These are phyloP conservation scores for Plasmodium inui DNA, from an alignment of 169 alveolate genomes.

Conservation along the genomic window DNA sequence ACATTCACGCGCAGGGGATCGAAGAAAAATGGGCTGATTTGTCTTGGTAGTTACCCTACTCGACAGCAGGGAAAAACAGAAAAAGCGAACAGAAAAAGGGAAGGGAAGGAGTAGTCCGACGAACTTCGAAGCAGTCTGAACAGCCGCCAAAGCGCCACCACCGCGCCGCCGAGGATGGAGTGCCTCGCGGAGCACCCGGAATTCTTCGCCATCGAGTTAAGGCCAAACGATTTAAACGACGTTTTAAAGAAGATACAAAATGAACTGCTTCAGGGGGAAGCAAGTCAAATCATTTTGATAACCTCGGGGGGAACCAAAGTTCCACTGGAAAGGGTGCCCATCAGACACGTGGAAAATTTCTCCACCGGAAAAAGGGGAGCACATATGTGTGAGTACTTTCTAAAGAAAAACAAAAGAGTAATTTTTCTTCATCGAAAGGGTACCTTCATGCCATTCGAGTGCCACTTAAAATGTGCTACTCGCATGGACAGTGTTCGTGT, in stretches of 20 bases:
- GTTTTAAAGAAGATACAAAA: slow-evolving; percentile 5
- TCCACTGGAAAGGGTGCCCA: slow-evolving; percentile 89
- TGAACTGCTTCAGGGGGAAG: neutral
- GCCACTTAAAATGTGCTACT: slow-evolving; percentile 10
- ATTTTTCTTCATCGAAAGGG: slow-evolving; percentile 56
- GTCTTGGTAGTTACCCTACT: neutral
- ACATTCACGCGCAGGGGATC: neutral
- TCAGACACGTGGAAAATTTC: slow-evolving; percentile 90
- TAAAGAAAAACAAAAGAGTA: slow-evolving; percentile 41
- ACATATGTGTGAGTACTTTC: slow-evolving; percentile 83
- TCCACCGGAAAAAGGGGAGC: slow-evolving; percentile 93
- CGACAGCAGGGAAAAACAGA: neutral
- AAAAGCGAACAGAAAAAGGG: neutral
- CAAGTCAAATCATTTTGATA: slow-evolving; percentile 57
- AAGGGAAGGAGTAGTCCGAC: neutral
- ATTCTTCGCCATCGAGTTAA: slow-evolving; percentile 14
- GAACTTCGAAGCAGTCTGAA: neutral
- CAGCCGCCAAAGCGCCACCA: neutral
- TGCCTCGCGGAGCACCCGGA: slow-evolving; percentile 26
- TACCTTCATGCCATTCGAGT: slow-evolving; percentile 40
- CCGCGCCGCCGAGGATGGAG: neutral
- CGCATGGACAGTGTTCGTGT: slow-evolving; percentile 3
- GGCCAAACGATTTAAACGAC: slow-evolving; percentile 13
- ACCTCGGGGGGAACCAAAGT: slow-evolving; percentile 94
- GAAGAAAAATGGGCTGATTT: neutral